Base-by-base conservation (phyloP, 2,329 filamentous ascomycete species). In the Trichoderma lentiforme region DNA sequence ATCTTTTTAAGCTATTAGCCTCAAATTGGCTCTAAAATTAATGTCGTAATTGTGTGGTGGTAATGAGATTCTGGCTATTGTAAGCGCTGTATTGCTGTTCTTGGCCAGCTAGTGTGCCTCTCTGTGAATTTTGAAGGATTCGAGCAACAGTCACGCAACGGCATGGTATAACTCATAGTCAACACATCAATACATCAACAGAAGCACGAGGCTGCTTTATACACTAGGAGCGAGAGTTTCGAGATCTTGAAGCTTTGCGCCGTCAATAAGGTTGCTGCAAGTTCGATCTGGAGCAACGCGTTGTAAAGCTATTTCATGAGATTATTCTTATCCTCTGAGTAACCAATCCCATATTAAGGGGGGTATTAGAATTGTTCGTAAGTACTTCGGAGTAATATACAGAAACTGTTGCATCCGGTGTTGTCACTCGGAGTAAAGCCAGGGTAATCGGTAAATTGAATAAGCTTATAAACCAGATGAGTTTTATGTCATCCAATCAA, bases 41-140 rank as follows among this genome's bases (percentile, higher is more conserved):
- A 47, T 4, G 53, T 60, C n/a, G 65, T 12, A 43, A 12, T 21
- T 24, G 65, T 68, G 51, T 60, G 65, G 65, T 68, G 0, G 53
- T 47, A 68, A 11, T 60, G 26, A 47, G 26, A 47, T 32, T 26
- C 18, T 60, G 34, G 34, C 65, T 47, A 60, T 60, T 21, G 11
- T 18, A 47, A 4, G 26, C 18, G 53, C 14, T 47, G 6, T n/a
- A 32, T 39, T 18, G 24, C 36, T 51, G 18, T 18, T 60, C 64
- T 39, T 36, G 30, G 30, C 26, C 26, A 32, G n/a, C n/a, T 60
- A 60, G 21, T 30, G 14, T 21, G 11, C 15, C 64, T 8, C 8
- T 64, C 51, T 28, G 18, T 5, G 18, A 32, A 64, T 6, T 1
- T 1, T 3, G 1, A 9, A 14, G 39, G 21, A 51, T 21, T 12